Conservation (phyloP, 441 rosid species). For the Brassica balearica region DNA sequence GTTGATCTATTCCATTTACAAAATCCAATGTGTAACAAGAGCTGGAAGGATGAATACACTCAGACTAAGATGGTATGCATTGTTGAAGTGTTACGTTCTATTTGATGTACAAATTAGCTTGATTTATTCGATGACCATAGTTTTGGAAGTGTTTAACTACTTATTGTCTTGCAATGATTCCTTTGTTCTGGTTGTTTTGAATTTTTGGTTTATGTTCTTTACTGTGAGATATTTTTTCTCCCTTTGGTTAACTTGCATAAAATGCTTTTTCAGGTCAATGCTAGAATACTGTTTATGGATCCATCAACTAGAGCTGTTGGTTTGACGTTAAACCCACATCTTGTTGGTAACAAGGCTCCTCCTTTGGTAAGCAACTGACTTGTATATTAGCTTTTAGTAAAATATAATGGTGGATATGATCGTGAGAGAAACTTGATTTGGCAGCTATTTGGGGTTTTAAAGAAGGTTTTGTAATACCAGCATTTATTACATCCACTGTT, state of each 20-base stretch:
- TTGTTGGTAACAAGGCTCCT: slow-evolving; percentile 79
- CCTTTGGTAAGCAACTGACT: slow-evolving; percentile 63
- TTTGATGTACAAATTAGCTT: slow-evolving; percentile 6
- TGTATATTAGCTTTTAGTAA: slow-evolving; percentile 9
- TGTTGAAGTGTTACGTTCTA: not conserved
- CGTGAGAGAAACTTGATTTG: slow-evolving; percentile 11
- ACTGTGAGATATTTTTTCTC: not conserved
- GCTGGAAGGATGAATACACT: slow-evolving; percentile 83
- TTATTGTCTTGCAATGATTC: not conserved
- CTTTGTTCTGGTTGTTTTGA: not conserved
- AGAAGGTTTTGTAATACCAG: slow-evolving; percentile 9
- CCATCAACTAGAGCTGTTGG: slow-evolving; percentile 96
- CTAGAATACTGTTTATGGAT: slow-evolving; percentile 90
- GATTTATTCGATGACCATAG: slow-evolving; percentile 2
- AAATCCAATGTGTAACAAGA: slow-evolving; percentile 60
- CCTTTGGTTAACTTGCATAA: slow-evolving; percentile 3
- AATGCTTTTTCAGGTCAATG: slow-evolving; percentile 70
- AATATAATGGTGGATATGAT: slow-evolving; percentile 4
- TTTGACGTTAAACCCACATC: slow-evolving; percentile 89
- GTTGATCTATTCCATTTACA: slow-evolving; percentile 89
- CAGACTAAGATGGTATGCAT: slow-evolving; percentile 76
- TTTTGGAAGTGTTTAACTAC: slow-evolving; percentile 6
- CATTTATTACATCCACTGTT: slow-evolving; percentile 9
- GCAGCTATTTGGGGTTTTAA: slow-evolving; percentile 3
- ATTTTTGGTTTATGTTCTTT: slow-evolving; percentile 14